phyloP scores from a whole-genome alignment of 495 filamentous ascomycete species.

The Penicillium desertorum region DNA sequence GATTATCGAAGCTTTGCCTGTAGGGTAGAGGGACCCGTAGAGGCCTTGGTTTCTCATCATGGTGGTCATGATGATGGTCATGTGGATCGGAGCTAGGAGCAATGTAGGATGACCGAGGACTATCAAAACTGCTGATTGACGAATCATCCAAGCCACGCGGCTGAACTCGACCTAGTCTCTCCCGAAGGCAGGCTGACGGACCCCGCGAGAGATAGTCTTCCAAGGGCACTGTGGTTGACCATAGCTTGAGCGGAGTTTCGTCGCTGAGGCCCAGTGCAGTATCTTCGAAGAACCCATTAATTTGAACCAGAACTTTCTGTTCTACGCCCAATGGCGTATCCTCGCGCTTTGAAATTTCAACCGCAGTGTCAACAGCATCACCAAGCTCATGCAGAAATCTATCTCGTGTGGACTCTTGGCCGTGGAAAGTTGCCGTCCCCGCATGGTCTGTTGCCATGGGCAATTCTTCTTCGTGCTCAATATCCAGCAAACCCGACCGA shows the following conservation, averaged over 20 bases:
- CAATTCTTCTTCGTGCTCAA: constrained; percentile 56
- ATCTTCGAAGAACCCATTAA: constrained; percentile 63
- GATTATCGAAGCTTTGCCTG: constrained; percentile 28
- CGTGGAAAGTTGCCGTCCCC: constrained; percentile 57
- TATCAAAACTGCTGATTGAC: constrained; percentile 38
- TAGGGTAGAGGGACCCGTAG: constrained; percentile 26
- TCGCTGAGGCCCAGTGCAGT: constrained; percentile 42
- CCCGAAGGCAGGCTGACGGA: constrained; percentile 32
- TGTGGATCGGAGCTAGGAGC: constrained; percentile 10
- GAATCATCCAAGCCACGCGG: constrained; percentile 32
- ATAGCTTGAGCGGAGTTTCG: constrained; percentile 50
- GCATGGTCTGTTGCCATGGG: constrained; percentile 59
- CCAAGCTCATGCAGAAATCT: constrained; percentile 53
- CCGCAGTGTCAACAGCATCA: constrained; percentile 43
- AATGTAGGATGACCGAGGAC: constrained; percentile 28
- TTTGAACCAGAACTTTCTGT: constrained; percentile 54
- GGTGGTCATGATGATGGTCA: constrained; percentile 4
- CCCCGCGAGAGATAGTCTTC: constrained; percentile 45
- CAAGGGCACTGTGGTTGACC: constrained; percentile 51
- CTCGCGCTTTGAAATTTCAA: constrained; percentile 36
- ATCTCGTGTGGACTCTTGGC: constrained; percentile 49
- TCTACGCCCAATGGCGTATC: constrained; percentile 47
- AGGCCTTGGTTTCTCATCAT: constrained; percentile 15
- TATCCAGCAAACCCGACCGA: constrained; percentile 55
- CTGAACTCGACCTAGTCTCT: constrained; percentile 31